These are phyloP conservation scores for Colletotrichum sp. DNA, from an alignment of 2,329 filamentous ascomycete genomes.

Conservation along the genomic window DNA sequence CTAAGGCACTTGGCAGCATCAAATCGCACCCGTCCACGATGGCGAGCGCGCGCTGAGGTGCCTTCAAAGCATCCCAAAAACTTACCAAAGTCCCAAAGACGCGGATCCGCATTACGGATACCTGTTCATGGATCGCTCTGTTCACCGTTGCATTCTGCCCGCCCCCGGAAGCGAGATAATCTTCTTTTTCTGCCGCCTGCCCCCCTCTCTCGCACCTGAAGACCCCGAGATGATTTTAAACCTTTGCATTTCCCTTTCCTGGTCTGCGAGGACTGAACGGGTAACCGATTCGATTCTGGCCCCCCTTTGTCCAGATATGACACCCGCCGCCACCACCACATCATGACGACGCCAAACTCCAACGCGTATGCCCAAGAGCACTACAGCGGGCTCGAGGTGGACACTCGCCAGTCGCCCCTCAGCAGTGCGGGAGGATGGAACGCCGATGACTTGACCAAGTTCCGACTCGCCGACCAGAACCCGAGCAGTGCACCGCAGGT, in stretches of 20 bases:
- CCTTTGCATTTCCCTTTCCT: neutral
- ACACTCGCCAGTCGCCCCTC: neutral
- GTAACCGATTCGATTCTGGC: neutral
- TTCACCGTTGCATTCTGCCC: neutral
- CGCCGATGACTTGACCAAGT: neutral
- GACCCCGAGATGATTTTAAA: neutral
- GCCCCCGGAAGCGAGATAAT: neutral
- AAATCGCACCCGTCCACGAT: neutral
- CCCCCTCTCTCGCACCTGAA: neutral
- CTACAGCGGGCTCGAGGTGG: constrained; percentile 12
- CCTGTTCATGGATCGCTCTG: neutral
- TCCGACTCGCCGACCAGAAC: constrained; percentile 1
- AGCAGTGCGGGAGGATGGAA: neutral
- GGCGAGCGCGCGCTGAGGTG: neutral
- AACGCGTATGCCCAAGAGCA: neutral
- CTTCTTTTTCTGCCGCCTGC: neutral
- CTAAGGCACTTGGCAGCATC: neutral
- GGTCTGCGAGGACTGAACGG: neutral
- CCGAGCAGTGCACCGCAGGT: constrained; percentile 1
- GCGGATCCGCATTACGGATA: neutral
- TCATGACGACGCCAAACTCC: constrained; percentile 2
- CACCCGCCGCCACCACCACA: neutral
- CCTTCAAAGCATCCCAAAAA: neutral
- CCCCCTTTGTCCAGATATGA: neutral
- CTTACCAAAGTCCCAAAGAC: neutral